A percentile compares a stretch with the other conserved stretches of the same genome.
Conservation (phyloP, 345 rosid species). For the Excoecaria cochinchinensis region DNA sequence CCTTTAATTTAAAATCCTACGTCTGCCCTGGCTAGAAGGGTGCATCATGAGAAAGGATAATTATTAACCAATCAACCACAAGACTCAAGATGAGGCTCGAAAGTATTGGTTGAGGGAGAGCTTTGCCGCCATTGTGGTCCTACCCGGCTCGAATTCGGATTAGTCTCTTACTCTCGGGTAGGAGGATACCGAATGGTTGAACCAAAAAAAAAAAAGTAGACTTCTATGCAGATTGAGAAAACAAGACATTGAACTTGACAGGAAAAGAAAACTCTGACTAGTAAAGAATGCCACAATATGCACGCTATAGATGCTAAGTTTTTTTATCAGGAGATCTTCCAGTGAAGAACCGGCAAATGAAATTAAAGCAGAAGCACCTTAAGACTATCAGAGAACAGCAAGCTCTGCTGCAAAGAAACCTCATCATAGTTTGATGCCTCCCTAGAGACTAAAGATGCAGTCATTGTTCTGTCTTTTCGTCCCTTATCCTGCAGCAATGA, state of each 20-base stretch:
- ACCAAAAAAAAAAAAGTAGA: too few relatives aligned
- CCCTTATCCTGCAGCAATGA: slow-evolving; percentile 25
- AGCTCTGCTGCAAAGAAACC: slow-evolving; percentile 73
- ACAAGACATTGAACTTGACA: background rate
- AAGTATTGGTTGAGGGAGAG: background rate
- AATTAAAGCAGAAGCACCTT: slow-evolving; percentile 47
- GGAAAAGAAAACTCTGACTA: background rate
- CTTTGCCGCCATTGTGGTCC: too few relatives aligned
- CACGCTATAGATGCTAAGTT: background rate
- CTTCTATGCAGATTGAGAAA: background rate
- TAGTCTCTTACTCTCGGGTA: too few relatives aligned
- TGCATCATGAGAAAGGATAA: background rate
- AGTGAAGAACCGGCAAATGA: background rate
- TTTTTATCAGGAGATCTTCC: background rate
- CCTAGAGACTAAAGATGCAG: slow-evolving; percentile 56
- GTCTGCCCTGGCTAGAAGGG: background rate
- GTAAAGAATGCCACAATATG: background rate
- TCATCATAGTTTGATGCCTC: slow-evolving; percentile 77
- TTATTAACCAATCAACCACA: background rate
- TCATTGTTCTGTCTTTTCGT: slow-evolving; percentile 40
- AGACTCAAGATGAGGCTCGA: background rate
- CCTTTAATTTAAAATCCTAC: too few relatives aligned
- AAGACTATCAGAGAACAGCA: slow-evolving; percentile 82
- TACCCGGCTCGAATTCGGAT: too few relatives aligned
- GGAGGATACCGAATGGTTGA: too few relatives aligned